Evolutionary conservation across 352 stramenopile genomes (phyloP).

Genomic region (Phytophthora meadii): DNA sequence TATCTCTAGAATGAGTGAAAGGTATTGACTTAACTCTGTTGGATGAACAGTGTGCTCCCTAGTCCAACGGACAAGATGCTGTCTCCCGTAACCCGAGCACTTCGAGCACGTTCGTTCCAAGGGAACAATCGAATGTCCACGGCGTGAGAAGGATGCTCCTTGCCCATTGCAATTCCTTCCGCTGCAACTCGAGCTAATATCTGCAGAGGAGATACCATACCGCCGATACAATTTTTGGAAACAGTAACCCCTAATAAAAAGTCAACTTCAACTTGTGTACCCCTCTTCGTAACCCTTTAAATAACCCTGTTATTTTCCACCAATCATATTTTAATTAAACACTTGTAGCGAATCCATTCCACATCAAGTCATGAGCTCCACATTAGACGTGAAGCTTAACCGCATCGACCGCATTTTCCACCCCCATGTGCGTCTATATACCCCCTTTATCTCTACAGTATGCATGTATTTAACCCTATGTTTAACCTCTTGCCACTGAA

Average conservation of each 20-base stretch:
- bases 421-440: constrained; percentile 59
- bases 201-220: no score
- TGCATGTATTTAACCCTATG: constrained; percentile 2
- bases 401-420: constrained; percentile 88
- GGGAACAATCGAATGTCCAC: constrained; percentile 18
- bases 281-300: neutral
- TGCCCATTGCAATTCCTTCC: no score
- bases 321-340: constrained; percentile 15
- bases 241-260: no score
- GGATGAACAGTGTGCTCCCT: constrained; percentile 49
- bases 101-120: constrained; percentile 35
- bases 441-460: neutral
- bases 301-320: constrained; percentile 16
- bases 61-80: constrained; percentile 75
- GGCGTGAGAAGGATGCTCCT: constrained; percentile 12
- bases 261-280: constrained; percentile 14
- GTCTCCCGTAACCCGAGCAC: constrained; percentile 63
- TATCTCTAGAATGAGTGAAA: neutral
- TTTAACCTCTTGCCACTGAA: neutral
- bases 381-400: constrained; percentile 86
- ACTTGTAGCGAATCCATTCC: constrained; percentile 22
- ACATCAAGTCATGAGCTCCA: constrained; percentile 65
- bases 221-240: no score
- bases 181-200: no score
- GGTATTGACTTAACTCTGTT: constrained; percentile 6